Conservation (phyloP, 2,329 filamentous ascomycete species). For the Lachnellula subtilissima region DNA sequence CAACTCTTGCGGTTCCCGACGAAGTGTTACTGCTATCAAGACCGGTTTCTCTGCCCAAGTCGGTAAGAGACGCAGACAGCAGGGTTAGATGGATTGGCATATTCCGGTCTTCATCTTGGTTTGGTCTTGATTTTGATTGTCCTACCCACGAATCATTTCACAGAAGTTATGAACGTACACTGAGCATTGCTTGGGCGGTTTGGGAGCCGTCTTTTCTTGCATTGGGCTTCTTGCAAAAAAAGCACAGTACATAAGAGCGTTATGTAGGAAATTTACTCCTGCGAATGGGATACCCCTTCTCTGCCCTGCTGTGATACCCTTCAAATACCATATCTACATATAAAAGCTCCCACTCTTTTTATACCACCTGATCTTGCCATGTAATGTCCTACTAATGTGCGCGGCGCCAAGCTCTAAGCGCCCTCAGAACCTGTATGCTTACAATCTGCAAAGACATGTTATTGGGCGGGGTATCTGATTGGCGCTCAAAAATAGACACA, state of each 20-base stretch:
- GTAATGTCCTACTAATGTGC: neutral
- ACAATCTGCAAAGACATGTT: neutral
- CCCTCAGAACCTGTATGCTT: constrained; percentile 6
- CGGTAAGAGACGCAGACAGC: constrained; percentile 95
- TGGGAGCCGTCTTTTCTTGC: neutral
- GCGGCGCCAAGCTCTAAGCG: constrained; percentile 15
- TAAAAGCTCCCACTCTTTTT: neutral
- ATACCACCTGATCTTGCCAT: neutral
- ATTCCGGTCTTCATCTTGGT: neutral
- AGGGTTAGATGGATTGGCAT: constrained; percentile 54
- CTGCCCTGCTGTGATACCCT: neutral
- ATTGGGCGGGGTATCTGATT: constrained; percentile 16
- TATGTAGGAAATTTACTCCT: constrained; percentile 1
- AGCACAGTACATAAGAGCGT: constrained; percentile 6
- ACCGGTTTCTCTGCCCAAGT: constrained; percentile 99
- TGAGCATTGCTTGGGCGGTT: constrained; percentile 4
- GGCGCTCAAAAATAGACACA: constrained; percentile 25
- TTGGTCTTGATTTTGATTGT: neutral
- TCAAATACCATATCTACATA: neutral
- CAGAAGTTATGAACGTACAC: constrained; percentile 1
- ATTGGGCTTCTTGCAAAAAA: constrained; percentile 3
- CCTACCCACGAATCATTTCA: neutral
- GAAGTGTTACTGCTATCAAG: constrained; percentile 96
- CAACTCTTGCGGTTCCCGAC: constrained; percentile 78
- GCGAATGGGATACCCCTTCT: neutral